A percentile compares a stretch with the other conserved stretches of the same genome.
Conservation (phyloP, 192 early-diverging fungal genomes). For the Glomus cerebriforme region DNA sequence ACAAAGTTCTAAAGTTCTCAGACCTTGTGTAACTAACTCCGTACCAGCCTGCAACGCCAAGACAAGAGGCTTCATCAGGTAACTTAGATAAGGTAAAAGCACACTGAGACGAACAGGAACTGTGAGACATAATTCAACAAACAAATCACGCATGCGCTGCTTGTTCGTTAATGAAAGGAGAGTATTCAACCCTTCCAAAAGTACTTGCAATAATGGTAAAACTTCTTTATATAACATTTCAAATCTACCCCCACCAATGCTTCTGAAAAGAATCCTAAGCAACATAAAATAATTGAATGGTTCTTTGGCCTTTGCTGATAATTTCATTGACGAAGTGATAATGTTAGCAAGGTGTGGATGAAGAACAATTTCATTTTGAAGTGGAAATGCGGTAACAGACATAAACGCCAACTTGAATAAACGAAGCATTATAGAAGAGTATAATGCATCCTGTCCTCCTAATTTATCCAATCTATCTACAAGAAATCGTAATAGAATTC, state of each 20-base stretch:
- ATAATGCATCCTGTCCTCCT: constrained; percentile 65
- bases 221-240: constrained; percentile 96
- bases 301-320: constrained; percentile 78
- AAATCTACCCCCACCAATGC: constrained; percentile 96
- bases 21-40: constrained; percentile 93
- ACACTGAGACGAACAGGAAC: constrained; percentile 96
- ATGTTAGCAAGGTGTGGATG: constrained; percentile 91
- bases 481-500: constrained; percentile 74
- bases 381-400: constrained; percentile 89
- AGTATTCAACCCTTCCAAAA: constrained; percentile 89
- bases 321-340: constrained; percentile 86
- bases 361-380: constrained; percentile 87
- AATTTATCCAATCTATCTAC: constrained; percentile 77
- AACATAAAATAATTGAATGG: constrained; percentile 94
- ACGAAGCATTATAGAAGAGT: constrained; percentile 77
- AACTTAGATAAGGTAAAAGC: constrained; percentile 87
- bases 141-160: constrained; percentile 89
- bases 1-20: constrained; percentile 95
- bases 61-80: constrained; percentile 95
- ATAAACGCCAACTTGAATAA: constrained; percentile 94
- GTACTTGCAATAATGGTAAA: constrained; percentile 85
- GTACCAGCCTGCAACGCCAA: constrained; percentile 88
- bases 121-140: constrained; percentile 95
- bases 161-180: constrained; percentile 78
- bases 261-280: constrained; percentile 87